Evolutionary conservation across 192 early-diverging fungal genomes (phyloP).

Genomic region (Jimgerdemannia flammicorona): DNA sequence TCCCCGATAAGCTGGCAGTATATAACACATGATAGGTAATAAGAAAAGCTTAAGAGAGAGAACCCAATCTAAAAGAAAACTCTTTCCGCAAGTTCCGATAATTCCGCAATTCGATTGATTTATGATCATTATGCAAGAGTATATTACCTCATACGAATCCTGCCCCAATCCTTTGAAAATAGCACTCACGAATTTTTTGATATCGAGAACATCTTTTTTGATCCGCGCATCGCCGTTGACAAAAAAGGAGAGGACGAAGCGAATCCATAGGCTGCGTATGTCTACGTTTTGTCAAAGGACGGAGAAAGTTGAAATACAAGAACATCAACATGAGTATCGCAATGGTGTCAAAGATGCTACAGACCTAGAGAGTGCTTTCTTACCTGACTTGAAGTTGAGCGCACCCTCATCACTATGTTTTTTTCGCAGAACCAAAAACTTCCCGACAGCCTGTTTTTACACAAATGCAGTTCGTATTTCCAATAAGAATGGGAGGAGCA

Average conservation of each 20-base stretch:
- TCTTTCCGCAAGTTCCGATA: background rate
- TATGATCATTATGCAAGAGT: background rate
- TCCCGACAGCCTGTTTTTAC: background rate
- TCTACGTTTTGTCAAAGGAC: conserved; percentile 30
- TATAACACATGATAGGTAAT: too few relatives aligned
- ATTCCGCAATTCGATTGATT: background rate
- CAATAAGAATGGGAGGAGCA: too few relatives aligned
- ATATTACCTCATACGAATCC: conserved; percentile 61
- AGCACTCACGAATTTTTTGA: conserved; percentile 63
- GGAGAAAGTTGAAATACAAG: background rate
- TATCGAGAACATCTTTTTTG: conserved; percentile 70
- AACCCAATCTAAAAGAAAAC: background rate
- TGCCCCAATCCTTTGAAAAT: conserved; percentile 65
- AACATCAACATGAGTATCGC: background rate
- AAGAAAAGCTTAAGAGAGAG: background rate
- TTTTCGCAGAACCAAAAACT: background rate
- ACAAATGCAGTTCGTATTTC: too few relatives aligned
- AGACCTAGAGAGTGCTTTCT: conserved; percentile 17
- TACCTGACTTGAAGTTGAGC: conserved; percentile 17
- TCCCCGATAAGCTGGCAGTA: conserved; percentile 44
- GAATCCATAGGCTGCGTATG: conserved; percentile 66
- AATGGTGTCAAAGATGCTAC: conserved; percentile 4
- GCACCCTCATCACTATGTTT: conserved; percentile 35
- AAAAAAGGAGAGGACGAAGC: conserved; percentile 79
- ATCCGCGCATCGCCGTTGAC: conserved; percentile 57